A percentile compares a stretch with the other conserved stretches of the same genome.
These are phyloP conservation scores for Dactylellina drechsleri DNA, from an alignment of 2,329 filamentous ascomycete species.

Conservation along the genomic window DNA sequence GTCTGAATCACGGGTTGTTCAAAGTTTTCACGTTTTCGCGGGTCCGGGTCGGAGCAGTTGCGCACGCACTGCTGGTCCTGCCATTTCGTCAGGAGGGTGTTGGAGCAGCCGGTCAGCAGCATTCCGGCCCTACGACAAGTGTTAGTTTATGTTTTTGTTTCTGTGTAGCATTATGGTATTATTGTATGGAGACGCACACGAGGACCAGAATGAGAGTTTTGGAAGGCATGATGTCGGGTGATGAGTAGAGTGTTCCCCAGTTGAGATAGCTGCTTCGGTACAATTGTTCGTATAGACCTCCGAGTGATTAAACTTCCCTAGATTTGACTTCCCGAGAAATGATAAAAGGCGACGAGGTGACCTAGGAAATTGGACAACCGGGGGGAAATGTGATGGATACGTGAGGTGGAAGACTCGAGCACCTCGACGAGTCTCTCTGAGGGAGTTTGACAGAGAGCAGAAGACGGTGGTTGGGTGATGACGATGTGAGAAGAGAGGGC, in stretches of 20 bases:
- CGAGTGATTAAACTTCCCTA: not conserved
- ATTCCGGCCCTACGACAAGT: conserved; percentile 64
- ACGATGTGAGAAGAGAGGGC: conserved; percentile 19
- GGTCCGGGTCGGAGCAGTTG: conserved; percentile 79
- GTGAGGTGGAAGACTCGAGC: conserved; percentile 5
- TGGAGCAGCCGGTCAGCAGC: conserved; percentile 70
- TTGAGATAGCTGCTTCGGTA: not conserved
- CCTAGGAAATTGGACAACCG: not conserved
- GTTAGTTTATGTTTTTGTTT: conserved; percentile 5
- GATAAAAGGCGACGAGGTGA: not conserved
- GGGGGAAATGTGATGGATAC: not conserved
- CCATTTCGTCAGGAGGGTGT: conserved; percentile 95
- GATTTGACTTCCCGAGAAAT: not conserved
- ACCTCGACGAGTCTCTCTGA: no score
- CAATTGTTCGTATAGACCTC: not conserved
- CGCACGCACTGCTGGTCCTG: conserved; percentile 99
- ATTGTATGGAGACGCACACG: conserved; percentile 31
- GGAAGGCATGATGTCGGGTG: conserved; percentile 25
- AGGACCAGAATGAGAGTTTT: conserved; percentile 49
- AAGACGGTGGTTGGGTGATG: conserved; percentile 1
- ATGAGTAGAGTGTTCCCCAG: no score
- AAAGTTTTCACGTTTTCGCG: conserved; percentile 76
- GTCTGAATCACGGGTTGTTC: conserved; percentile 97
- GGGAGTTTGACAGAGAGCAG: no score
- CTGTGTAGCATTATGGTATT: not conserved